Conservation (phyloP, 2,329 filamentous ascomycete species). For the Paraphaeosphaeria sporulosa region DNA sequence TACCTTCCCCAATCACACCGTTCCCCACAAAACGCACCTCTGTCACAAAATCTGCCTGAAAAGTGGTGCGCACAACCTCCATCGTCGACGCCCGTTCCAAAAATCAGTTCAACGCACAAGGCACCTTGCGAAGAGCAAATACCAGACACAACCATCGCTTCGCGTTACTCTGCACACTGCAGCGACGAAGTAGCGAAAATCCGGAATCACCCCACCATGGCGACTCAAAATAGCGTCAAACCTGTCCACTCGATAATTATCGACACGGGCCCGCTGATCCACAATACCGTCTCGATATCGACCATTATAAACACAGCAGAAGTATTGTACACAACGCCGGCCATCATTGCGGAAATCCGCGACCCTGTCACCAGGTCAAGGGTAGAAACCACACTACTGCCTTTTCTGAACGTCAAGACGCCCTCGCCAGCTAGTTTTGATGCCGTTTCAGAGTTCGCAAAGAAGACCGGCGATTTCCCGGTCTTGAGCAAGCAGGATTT, state of each 20-base stretch:
- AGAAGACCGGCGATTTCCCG: constrained; percentile 85
- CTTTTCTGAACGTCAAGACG: constrained; percentile 80
- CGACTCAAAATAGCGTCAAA: constrained; percentile 57
- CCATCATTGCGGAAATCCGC: constrained; percentile 85
- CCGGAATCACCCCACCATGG: constrained; percentile 24
- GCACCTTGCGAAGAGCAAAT: not conserved
- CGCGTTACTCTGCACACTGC: not conserved
- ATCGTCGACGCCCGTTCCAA: constrained; percentile 9
- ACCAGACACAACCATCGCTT: not conserved
- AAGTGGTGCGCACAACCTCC: constrained; percentile 24
- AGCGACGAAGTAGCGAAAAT: not conserved
- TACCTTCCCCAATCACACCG: constrained; percentile 3
- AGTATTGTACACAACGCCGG: constrained; percentile 71
- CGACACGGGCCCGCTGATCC: constrained; percentile 91
- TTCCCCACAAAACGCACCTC: not conserved
- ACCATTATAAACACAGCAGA: constrained; percentile 81
- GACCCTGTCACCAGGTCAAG: constrained; percentile 82
- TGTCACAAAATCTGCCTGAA: constrained; percentile 20
- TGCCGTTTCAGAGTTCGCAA: constrained; percentile 83
- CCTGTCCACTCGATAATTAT: constrained; percentile 83
- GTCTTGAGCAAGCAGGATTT: constrained; percentile 91
- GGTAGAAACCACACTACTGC: constrained; percentile 83
- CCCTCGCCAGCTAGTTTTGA: constrained; percentile 80
- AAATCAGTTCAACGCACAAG: not conserved
- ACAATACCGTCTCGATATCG: constrained; percentile 86